Base-by-base conservation (phyloP, 192 early-diverging fungal species). In the Lunasporangiospora selenospora region DNA sequence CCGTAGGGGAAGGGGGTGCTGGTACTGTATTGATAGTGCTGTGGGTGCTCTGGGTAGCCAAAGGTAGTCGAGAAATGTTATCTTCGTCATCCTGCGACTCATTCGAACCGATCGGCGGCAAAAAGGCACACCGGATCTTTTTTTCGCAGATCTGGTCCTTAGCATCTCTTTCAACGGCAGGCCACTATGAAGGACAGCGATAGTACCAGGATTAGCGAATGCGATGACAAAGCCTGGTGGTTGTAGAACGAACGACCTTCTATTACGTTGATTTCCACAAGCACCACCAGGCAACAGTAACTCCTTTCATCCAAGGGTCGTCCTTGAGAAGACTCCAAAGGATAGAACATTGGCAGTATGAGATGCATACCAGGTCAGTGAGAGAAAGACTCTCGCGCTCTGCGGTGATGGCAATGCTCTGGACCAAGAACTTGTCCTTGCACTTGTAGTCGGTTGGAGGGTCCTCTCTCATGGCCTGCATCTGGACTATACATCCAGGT, bases 391-490 rank as follows among this genome's bases (percentile, higher is more conserved):
- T 76, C 50, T 90, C 81, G 54, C 88, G 77, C 41, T 93, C 88
- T 23, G 79, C 77, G 18, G 89, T 83, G 16, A 96, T 86, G 65
- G 85, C 81, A 53, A 97, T 87, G 62, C 87, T 91, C 75, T 95
- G 93, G 23, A 99, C 87, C 45, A 98, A 77, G 62, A 99, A 99
- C 80, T 99, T 99, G 87, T 99, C 97, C 62, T 93, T 93, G 83
- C 93, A 93, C 62, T 91, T 94, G 61, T 78, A 87, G 53, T 90
- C 91, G 1, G 77, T 61, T 19, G 91, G 82, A 16, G 88, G 89
- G 29, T 96, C 94, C 52, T 91, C 92, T 71, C 84, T 85, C 84
- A 94, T 90, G 10, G 92, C 88, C 76, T 99, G 95, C 62, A 96
- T 81, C 49, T 94, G 78, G 15, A 96, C 93, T 89, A 53, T 45